Evolutionary conservation across 768 basidiomycete species (phyloP).

Genomic region (Lactarius indigo): DNA sequence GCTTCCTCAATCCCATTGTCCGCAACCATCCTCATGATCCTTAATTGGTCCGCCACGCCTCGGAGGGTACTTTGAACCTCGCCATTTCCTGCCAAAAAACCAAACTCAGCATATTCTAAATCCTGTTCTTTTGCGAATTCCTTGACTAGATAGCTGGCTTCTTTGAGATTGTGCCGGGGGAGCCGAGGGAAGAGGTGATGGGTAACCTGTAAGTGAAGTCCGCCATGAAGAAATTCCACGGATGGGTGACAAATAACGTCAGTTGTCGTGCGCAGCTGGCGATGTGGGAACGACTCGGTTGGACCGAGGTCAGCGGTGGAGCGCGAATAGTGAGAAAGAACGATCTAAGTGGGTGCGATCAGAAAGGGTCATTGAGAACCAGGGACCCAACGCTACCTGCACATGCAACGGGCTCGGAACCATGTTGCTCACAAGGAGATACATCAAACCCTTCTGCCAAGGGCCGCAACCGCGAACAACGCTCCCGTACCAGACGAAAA

Average conservation of each 20-base stretch:
- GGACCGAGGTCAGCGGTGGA: conserved; percentile 91
- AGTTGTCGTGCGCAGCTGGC: conserved; percentile 95
- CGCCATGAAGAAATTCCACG: conserved; percentile 90
- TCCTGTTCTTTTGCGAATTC: conserved; percentile 83
- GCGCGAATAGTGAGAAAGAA: conserved; percentile 95
- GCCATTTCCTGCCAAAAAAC: conserved; percentile 80
- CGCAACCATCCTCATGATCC: conserved; percentile 78
- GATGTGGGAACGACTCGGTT: conserved; percentile 84
- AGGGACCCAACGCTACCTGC: conserved; percentile 54
- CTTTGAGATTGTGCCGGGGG: conserved; percentile 86
- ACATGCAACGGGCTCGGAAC: conserved; percentile 90
- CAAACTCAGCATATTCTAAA: conserved; percentile 86
- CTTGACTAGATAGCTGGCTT: conserved; percentile 81
- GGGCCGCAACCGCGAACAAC: conserved; percentile 68
- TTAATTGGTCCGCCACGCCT: conserved; percentile 85
- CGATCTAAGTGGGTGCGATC: conserved; percentile 54
- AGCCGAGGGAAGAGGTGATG: conserved; percentile 96
- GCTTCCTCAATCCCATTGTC: conserved; percentile 66
- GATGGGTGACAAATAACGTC: conserved; percentile 87
- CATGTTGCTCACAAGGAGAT: conserved; percentile 80
- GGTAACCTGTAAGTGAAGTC: conserved; percentile 95
- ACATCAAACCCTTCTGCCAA: conserved; percentile 66
- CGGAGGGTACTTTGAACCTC: conserved; percentile 80
- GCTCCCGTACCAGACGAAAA: conserved; percentile 83
- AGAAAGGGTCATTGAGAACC: conserved; percentile 5